Evolutionary conservation across 2,329 filamentous ascomycete species (phyloP).

Genomic region (Cercospora sp.): DNA sequence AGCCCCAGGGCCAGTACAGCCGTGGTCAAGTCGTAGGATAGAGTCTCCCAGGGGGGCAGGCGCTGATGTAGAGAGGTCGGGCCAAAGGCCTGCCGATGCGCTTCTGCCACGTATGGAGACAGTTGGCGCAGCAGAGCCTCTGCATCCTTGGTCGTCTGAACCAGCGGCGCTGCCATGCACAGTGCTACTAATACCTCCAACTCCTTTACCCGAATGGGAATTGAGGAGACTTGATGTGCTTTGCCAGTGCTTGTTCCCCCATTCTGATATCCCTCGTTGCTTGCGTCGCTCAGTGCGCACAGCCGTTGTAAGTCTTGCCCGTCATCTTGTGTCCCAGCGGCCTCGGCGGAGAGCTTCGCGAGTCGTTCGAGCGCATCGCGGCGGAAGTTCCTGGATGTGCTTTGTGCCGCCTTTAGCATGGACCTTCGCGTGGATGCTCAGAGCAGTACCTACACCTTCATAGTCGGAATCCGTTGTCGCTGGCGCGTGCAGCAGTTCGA

Average conservation of each 20-base stretch:
- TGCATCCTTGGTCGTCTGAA: conserved; percentile 70
- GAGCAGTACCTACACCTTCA: not conserved
- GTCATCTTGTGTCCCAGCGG: conserved; percentile 31
- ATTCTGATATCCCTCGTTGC: conserved; percentile 17
- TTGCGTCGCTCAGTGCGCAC: conserved; percentile 40
- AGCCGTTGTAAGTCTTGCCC: conserved; percentile 44
- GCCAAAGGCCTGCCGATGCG: conserved; percentile 74
- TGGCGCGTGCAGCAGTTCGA: not conserved
- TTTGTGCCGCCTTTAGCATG: conserved; percentile 17
- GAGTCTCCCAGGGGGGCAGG: conserved; percentile 81
- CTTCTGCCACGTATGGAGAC: conserved; percentile 80
- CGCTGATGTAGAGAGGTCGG: conserved; percentile 79
- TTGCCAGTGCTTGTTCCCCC: conserved; percentile 22
- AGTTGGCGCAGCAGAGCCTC: conserved; percentile 77
- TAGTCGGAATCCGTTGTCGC: not conserved
- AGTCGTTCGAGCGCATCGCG: conserved; percentile 54
- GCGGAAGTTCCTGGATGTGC: conserved; percentile 39
- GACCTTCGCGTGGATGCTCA: not conserved
- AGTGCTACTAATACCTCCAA: conserved; percentile 88
- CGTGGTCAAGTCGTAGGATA: conserved; percentile 75
- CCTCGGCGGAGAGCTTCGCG: conserved; percentile 49
- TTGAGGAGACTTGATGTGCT: conserved; percentile 26
- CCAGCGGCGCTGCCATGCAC: conserved; percentile 80
- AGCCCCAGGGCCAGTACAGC: conserved; percentile 80
- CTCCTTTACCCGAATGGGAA: conserved; percentile 68